Evolutionary conservation across 2,329 filamentous ascomycete genomes (phyloP), one percentile per base, ranked within the genome.

Genomic region (Myriosclerotinia duriaeana): DNA sequence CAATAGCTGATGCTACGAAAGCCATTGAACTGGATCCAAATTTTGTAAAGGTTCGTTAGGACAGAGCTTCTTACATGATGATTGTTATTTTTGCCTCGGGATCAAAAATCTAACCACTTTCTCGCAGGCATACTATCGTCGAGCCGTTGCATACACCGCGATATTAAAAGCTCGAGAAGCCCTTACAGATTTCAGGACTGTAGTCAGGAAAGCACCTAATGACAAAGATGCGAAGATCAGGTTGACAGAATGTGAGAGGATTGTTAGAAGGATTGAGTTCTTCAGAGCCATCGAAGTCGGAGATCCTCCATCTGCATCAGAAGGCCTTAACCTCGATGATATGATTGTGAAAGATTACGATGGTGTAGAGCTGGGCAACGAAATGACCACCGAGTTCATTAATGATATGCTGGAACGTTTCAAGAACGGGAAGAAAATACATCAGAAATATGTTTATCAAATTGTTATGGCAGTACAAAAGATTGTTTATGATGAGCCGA

Each of bases 391-490:
- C 72, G 94, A 97, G 74, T 99, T 99, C 76, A 91, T 99, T 74
- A 91, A 96, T 74, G 94, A 99, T 80, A 97, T 98, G 94, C 94
- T 92, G 66, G 86, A 95, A 78, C 84, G 95, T 42, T 99, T 99
- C 85, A 97, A 96, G 85, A 89, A 86, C 61, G 95, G 95, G 76
- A 98, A 99, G 85, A 94, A 92, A 80, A 85, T 99, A 66, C 92
- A 95, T 78, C 89, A 87, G 80, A 99, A 98, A 85, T 99, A 97
- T 77, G 95, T 94, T 71, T 98, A 94, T 82, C 92, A 97, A 80
- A 99, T 99, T 76, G 85, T 99, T 74, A 81, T 97, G 73, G 91
- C 91, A 7, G 91, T 96, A 73, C 92, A 91, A 82, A 89, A 97
- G 70, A 85, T 99, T 67, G 89, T 97, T 55, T 93, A 94, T 77